Base-by-base conservation (phyloP, 176 grass and related monocot species). In the Carex parvula region DNA sequence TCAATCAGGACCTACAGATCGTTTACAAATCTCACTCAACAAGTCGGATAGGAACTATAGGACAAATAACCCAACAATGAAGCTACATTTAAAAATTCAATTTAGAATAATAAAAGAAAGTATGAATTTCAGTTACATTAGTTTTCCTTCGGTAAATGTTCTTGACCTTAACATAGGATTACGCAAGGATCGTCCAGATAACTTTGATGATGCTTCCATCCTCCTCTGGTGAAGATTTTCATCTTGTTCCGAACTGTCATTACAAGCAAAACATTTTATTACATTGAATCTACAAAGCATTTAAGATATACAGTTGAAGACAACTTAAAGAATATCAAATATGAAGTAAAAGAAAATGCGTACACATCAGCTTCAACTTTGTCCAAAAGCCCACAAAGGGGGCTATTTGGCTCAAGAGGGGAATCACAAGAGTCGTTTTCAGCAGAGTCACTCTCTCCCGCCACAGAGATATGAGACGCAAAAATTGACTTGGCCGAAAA, bases 381-480 rank as follows among this genome's bases (percentile, higher is more conserved):
- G 66, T 99, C 97, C 78, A 89, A 84, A 85, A 95, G 64, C 53
- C 88, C 97, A 87, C 89, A 95, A 4, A 95, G 66, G 64, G 97
- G 97, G 63, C 97, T 99, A 85, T 99, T 99, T 59, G 97, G 97
- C 78, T 99, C 97, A 81, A 99, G 93, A 50, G 97, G 97, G 73
- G 97, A 99, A 91, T 99, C 97, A 71, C 97, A 99, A 1, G 97
- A 99, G 78, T 99, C 97, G 70, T 99, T 95, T 80, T 99, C 97
- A 81, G 93, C 97, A 79, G 97, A 99, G 80, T 99, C 97, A 12
- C 91, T 99, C 66, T 99, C 97, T 61, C 96, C 97, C 64, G 93
- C 91, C 50, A 91, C 88, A 83, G 97, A 93, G 50, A 96, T 95
- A 82, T 99, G 97, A 0, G 93, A 99, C 83, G 93, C 91, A 89